A percentile compares a stretch with the other conserved stretches of the same genome.
These are phyloP conservation scores for Hericium erinaceus DNA, from an alignment of 768 basidiomycete species.

Conservation along the genomic window DNA sequence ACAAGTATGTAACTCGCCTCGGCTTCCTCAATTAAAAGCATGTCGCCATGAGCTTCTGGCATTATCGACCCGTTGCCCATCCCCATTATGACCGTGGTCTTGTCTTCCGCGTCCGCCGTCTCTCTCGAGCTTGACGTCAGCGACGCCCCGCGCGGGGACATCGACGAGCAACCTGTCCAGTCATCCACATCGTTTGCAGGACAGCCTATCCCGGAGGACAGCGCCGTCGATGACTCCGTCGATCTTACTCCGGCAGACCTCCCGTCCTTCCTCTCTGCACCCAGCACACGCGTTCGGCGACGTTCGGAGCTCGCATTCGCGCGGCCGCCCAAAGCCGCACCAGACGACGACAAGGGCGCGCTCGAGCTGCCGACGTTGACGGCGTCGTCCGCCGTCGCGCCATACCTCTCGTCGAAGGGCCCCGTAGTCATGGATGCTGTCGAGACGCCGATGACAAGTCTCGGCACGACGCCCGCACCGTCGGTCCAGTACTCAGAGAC, in stretches of 20 bases:
- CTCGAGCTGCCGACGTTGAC: neutral
- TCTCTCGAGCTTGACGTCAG: neutral
- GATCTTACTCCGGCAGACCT: neutral
- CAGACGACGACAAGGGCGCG: neutral
- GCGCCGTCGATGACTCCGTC: neutral
- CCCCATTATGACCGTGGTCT: neutral
- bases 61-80: neutral
- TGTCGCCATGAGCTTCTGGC: neutral
- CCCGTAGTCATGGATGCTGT: neutral
- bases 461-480: neutral
- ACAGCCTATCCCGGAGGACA: neutral
- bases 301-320: constrained; percentile 3
- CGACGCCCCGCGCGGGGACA: neutral
- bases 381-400: neutral
- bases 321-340: neutral
- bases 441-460: neutral
- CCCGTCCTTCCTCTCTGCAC: neutral
- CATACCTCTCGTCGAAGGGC: neutral
- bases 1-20: neutral
- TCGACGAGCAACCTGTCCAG: neutral
- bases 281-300: constrained; percentile 1
- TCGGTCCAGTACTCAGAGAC: neutral
- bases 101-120: too few species aligned
- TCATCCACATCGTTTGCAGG: too few species aligned
- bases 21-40: neutral